Conservation (phyloP, 176 grass and related monocot genomes). For the Coix lacrymajobi region DNA sequence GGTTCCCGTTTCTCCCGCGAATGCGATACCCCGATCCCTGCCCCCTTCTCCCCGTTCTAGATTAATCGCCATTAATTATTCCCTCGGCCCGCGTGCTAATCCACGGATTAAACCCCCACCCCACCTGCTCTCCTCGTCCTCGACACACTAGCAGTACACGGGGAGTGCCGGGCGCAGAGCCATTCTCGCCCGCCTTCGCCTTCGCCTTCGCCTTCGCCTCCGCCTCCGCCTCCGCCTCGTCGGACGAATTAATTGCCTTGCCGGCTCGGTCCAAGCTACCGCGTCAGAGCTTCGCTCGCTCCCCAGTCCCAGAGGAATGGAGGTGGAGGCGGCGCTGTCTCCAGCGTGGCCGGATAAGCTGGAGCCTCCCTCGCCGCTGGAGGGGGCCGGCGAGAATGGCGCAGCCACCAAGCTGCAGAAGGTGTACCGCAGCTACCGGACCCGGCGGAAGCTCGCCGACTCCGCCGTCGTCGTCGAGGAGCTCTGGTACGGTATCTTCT, state of each 20-base stretch:
- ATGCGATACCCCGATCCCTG: neutral
- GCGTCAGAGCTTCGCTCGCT: neutral
- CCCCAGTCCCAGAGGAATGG: slow-evolving; percentile 12
- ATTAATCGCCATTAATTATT: slow-evolving; percentile 9
- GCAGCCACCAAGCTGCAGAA: slow-evolving; percentile 93
- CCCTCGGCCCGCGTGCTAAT: neutral
- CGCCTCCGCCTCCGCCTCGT: neutral
- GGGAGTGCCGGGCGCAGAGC: neutral
- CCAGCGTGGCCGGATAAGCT: neutral
- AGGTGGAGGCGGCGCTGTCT: slow-evolving; percentile 23
- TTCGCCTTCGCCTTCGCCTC: neutral
- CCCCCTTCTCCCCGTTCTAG: neutral
- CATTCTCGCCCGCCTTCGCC: neutral
- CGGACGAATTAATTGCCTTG: neutral
- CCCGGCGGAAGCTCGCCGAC: slow-evolving; percentile 82
- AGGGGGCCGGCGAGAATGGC: slow-evolving; percentile 17
- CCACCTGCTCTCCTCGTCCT: neutral
- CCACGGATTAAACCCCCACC: neutral
- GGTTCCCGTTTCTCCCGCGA: neutral
- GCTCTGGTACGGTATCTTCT: slow-evolving; percentile 51
- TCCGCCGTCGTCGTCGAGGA: slow-evolving; percentile 95
- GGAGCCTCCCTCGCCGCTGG: slow-evolving; percentile 6
- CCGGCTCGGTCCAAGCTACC: neutral
- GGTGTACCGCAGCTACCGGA: slow-evolving; percentile 94
- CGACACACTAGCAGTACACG: neutral